Evolutionary conservation across 768 basidiomycete genomes (phyloP), one percentile per base, ranked within the genome.

Genomic region (Sarcomyxa edulis): DNA sequence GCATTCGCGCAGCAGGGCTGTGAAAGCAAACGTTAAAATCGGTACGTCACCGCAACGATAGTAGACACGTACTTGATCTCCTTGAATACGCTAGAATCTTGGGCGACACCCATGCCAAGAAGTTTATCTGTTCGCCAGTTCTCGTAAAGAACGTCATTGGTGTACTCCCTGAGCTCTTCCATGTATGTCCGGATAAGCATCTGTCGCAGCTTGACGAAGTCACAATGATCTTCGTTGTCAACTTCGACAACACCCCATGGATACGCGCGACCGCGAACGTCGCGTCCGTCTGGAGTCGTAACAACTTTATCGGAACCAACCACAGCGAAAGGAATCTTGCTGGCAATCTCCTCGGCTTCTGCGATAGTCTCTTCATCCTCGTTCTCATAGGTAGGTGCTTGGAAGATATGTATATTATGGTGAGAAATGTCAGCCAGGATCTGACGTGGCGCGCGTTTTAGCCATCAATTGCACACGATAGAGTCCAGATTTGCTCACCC

Each of bases 191-290:
- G 78, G 50, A 99, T 86, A 25, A 99, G 85, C 96, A 99, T 98
- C 63, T 98, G 96, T 37, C 96, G 85, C 45, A 99, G 85, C 66
- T 98, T 98, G 63, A 98, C 95, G 58, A 99, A 99, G 61, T 99
- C 96, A 51, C 96, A 99, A 58, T 99, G 96, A 12, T 92, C 89
- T 58, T 98, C 96, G 53, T 99, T 98, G 70, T 99, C 96, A 18
- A 99, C 96, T 59, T 99, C 96, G 48, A 98, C 92, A 35, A 94
- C 84, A 59, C 96, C 96, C 96, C 96, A 99, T 7, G 96, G 96
- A 61, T 99, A 99, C 3, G 80, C 72, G 50, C 96, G 90, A 9
- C 96, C 96, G 48, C 96, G 89, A 34, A 97, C 92, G 61, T 84
- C 71, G 42, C 93, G 86, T 18, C 94, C 93, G 52, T 95, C 92